A percentile compares a stretch with the other conserved stretches of the same genome.
Conservation (phyloP, 1,284 basidiomycete species). For the Fomes fomentarius region DNA sequence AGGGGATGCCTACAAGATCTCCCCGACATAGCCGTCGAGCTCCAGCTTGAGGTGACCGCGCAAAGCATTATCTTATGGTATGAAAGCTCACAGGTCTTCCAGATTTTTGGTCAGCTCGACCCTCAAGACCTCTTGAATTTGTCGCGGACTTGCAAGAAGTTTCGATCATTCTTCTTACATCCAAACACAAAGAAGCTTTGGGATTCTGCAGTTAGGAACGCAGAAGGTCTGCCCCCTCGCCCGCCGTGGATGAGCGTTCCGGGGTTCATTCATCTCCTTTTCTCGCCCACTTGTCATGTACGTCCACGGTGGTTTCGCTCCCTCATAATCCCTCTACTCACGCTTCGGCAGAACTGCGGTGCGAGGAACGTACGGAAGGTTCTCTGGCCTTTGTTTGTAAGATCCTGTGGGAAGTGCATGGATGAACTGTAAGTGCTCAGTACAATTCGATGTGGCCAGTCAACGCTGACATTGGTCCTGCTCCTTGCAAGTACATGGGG, state of each 20-base stretch:
- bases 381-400: neutral
- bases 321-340: neutral
- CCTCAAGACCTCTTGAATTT: slow-evolving; percentile 38
- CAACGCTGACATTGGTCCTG: no score
- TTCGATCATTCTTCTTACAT: neutral
- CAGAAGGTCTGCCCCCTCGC: neutral
- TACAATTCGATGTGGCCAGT: no score
- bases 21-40: no score
- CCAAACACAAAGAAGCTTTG: neutral
- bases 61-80: no score
- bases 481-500: no score
- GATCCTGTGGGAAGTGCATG: no score
- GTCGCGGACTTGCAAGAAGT: neutral
- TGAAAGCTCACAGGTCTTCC: no score
- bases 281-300: neutral
- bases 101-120: no score
- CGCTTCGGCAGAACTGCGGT: neutral
- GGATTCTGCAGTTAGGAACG: neutral
- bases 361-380: neutral
- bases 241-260: neutral
- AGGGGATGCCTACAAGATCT: no score
- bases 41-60: no score
- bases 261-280: neutral
- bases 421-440: no score
- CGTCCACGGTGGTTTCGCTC: neutral